These are phyloP conservation scores for Daedaleopsis sinensis DNA, from an alignment of 768 basidiomycete species.

Conservation along the genomic window DNA sequence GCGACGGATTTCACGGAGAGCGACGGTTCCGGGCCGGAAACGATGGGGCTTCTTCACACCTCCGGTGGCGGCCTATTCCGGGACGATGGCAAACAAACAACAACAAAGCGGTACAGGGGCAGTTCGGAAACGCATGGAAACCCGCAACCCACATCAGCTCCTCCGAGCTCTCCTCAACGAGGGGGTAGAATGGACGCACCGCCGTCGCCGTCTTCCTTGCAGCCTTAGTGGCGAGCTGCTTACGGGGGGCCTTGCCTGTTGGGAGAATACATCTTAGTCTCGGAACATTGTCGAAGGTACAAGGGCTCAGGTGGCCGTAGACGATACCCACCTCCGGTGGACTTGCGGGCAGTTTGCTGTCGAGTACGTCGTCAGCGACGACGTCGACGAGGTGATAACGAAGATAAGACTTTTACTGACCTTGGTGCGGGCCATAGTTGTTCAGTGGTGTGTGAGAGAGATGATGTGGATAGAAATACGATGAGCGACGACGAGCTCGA, in stretches of 20 bases:
- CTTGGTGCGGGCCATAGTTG: conserved; percentile 87
- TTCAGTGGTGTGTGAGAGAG: conserved; percentile 21
- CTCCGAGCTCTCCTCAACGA: conserved; percentile 16
- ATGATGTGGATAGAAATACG: conserved; percentile 15
- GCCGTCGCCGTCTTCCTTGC: conserved; percentile 44
- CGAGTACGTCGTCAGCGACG: conserved; percentile 34
- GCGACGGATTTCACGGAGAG: conserved; percentile 96
- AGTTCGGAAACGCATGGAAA: conserved; percentile 17
- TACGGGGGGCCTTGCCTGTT: conserved; percentile 43
- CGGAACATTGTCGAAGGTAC: conserved; percentile 21
- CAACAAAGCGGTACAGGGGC: conserved; percentile 18
- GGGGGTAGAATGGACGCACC: conserved; percentile 21
- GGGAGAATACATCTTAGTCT: conserved; percentile 30
- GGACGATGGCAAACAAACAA: conserved; percentile 17
- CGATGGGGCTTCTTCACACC: conserved; percentile 99
- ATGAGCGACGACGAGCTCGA: conserved; percentile 22
- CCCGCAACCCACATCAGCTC: conserved; percentile 22
- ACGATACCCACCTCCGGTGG: conserved; percentile 82
- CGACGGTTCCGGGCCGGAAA: conserved; percentile 97
- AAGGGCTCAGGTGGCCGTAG: conserved; percentile 18
- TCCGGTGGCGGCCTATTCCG: conserved; percentile 55
- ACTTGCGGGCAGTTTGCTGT: conserved; percentile 99
- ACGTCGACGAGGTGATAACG: conserved; percentile 28
- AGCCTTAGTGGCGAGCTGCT: conserved; percentile 49
- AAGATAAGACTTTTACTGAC: conserved; percentile 38